A percentile compares a stretch with the other conserved stretches of the same genome.
Conservation (phyloP, 768 basidiomycete species). For the Lentinula sp. region DNA sequence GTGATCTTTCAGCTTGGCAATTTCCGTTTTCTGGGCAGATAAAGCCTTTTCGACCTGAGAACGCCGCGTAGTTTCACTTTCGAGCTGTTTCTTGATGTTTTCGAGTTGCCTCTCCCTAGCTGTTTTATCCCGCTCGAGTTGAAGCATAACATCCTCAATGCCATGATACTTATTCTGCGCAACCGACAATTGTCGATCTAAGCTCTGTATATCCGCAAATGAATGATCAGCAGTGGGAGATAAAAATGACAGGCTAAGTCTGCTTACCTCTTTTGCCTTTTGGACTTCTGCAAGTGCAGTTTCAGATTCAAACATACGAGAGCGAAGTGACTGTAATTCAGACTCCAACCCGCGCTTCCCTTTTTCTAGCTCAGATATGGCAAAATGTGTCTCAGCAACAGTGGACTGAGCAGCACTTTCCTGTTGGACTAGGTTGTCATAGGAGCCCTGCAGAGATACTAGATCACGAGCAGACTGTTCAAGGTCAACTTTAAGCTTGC, state of each 20-base stretch:
- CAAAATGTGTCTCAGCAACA: constrained; percentile 40
- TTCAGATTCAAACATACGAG: constrained; percentile 65
- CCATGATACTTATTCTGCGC: constrained; percentile 75
- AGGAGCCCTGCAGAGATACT: constrained; percentile 48
- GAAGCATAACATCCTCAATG: constrained; percentile 83
- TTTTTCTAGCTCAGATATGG: constrained; percentile 59
- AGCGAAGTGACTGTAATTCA: constrained; percentile 64
- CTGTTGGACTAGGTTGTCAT: constrained; percentile 59
- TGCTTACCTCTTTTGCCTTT: constrained; percentile 69
- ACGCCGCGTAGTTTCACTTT: constrained; percentile 66
- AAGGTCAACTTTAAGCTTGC: constrained; percentile 69
- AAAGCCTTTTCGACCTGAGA: constrained; percentile 66
- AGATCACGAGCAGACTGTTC: constrained; percentile 61
- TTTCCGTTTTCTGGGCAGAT: constrained; percentile 62
- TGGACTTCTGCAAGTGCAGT: constrained; percentile 53
- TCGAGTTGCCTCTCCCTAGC: constrained; percentile 63
- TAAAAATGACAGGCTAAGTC: not conserved
- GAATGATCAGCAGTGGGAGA: constrained; percentile 3
- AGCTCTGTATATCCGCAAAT: constrained; percentile 34
- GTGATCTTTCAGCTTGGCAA: constrained; percentile 60
- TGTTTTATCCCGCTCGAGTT: constrained; percentile 67
- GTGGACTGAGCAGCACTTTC: constrained; percentile 48
- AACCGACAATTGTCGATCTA: constrained; percentile 71
- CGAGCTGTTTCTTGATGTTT: constrained; percentile 62
- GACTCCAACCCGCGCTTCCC: constrained; percentile 62